phyloP scores from a whole-genome alignment of 805 yeast genomes.

The Scheffersomyces coipomensis region DNA sequence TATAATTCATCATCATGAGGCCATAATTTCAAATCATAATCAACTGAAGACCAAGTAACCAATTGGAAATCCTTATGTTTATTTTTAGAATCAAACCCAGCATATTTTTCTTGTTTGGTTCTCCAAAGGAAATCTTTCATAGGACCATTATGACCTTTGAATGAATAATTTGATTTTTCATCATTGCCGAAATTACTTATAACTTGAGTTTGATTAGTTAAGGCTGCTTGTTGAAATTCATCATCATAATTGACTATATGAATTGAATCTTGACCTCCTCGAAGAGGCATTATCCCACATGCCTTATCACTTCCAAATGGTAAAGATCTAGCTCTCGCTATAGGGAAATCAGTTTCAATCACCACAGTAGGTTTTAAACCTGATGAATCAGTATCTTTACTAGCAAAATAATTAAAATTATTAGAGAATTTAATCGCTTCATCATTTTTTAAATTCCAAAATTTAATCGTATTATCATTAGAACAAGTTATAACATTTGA shows the following conservation, averaged over 20 bases:
- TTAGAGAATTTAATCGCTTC: slow-evolving; percentile 10
- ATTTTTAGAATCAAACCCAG: slow-evolving; percentile 46
- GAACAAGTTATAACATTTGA: slow-evolving; percentile 76
- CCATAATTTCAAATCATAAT: slow-evolving; percentile 84
- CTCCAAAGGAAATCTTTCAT: slow-evolving; percentile 91
- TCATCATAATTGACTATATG: slow-evolving; percentile 51
- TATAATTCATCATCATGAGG: slow-evolving; percentile 45
- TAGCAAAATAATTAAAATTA: slow-evolving; percentile 18
- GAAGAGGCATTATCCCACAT: slow-evolving; percentile 84
- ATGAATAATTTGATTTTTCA: slow-evolving; percentile 51
- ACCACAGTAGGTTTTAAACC: slow-evolving; percentile 49
- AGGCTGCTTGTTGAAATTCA: slow-evolving; percentile 26
- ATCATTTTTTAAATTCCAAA: slow-evolving; percentile 63
- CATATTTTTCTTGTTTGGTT: slow-evolving; percentile 36
- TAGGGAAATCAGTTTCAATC: slow-evolving; percentile 76
- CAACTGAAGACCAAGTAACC: slow-evolving; percentile 88
- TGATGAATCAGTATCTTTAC: slow-evolving; percentile 2
- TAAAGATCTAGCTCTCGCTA: slow-evolving; percentile 81
- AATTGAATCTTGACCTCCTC: slow-evolving; percentile 76
- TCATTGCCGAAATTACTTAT: slow-evolving; percentile 12
- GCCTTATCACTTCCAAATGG: slow-evolving; percentile 80
- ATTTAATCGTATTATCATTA: slow-evolving; percentile 76
- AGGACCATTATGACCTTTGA: slow-evolving; percentile 81
- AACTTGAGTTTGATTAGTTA: slow-evolving; percentile 22
- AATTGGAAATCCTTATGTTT: slow-evolving; percentile 85